A percentile compares a stretch with the other conserved stretches of the same genome.
These are phyloP conservation scores for Solanum pinnatisectum DNA, from an alignment of 257 asterid species.

Conservation along the genomic window DNA sequence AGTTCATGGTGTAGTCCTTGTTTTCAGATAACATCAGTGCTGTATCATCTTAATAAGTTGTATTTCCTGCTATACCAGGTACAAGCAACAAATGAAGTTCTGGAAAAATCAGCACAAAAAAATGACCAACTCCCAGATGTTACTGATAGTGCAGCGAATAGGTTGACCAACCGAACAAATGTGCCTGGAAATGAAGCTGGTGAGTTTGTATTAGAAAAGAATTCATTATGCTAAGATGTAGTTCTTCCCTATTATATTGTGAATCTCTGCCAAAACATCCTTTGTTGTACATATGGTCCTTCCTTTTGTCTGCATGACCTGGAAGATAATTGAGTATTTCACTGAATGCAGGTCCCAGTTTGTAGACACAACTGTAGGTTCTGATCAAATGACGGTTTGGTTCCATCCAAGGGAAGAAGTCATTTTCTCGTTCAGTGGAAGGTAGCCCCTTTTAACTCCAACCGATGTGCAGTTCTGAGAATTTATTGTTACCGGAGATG, in stretches of 20 bases:
- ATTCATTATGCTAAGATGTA: not conserved
- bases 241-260: not conserved
- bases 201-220: not conserved
- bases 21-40: not conserved
- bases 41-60: not conserved
- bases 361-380: not conserved
- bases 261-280: not conserved
- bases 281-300: not conserved
- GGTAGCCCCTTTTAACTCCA: not conserved
- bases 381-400: not conserved
- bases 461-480: not conserved
- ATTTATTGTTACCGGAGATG: not conserved
- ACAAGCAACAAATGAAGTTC: slow-evolving; percentile 26
- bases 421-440: not conserved
- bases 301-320: not conserved
- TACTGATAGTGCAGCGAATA: slow-evolving; percentile 7
- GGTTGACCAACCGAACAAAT: slow-evolving; percentile 18
- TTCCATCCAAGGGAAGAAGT: not conserved
- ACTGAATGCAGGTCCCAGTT: not conserved
- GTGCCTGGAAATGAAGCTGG: slow-evolving; percentile 32
- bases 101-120: slow-evolving; percentile 24
- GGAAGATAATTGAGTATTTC: not conserved
- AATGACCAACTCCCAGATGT: slow-evolving; percentile 18
- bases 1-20: not conserved
- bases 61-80: slow-evolving; percentile 19